Base-by-base conservation (phyloP, 2,329 filamentous ascomycete species). In the Rhexocercosporidium sp. region DNA sequence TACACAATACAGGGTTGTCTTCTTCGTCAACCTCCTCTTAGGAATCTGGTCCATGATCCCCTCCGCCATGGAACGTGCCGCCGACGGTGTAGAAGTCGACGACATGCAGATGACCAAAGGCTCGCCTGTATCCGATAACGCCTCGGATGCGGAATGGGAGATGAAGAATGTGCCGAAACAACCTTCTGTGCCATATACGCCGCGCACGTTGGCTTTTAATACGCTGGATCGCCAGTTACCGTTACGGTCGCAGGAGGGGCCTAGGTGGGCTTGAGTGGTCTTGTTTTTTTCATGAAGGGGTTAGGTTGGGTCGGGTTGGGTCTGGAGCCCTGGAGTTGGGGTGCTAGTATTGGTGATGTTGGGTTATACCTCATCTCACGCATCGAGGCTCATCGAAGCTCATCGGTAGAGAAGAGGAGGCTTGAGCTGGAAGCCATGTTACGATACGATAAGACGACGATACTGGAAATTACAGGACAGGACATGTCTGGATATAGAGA, bases 151-250 rank as follows among this genome's bases (percentile, higher is more conserved):
- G 67, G 78, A 80, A 68, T 88, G 84, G 83, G 88, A 91, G 79
- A 85, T 89, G 84, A 83, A 85, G 65, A 80, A 80, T 69, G 83
- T 87, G 1, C 79, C 71, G 1, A 70, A 81, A 34, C 79, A 79
- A 22, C 79, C 78, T 31, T 72, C 75, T 34, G 71, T 81, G 70
- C 86, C 87, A 0, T 91, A 84, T 70, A 92, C 89, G 7, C 90
- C 89, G 6, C 79, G 90, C 70, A 92, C 90, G 18, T 83, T 87
- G 76, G 90, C 90, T 1, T 92, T 92, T 76, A 84, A 91, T 74
- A 84, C 85, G 14, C 80, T 90, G 57, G 86, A 90, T 69, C 79
- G 87, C 65, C 85, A 85, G 73, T 76, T 89, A 66, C 86, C 87
- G 2, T 75, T 87, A 57, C 81, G 85, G 62, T 66, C 69, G 14